Evolutionary conservation across 2,329 filamentous ascomycete genomes (phyloP).

Genomic region (Arthrobotrys sinensis): DNA sequence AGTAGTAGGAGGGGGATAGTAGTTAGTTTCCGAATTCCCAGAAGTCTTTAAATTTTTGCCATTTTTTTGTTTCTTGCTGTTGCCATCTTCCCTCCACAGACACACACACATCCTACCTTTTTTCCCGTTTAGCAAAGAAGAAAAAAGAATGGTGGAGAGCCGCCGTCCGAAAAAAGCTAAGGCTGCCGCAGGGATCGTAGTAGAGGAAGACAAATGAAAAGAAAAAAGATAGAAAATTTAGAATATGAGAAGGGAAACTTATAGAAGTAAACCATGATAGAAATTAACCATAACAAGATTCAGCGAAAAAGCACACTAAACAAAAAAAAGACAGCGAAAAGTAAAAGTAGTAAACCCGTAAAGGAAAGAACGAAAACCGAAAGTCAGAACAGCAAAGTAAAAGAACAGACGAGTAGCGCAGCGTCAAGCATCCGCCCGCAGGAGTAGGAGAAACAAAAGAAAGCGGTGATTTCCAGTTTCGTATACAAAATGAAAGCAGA

Average conservation of each 20-base stretch:
- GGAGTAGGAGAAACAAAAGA: background rate
- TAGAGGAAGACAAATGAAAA: slow-evolving; percentile 4
- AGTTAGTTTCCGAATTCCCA: background rate
- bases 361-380: background rate
- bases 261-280: slow-evolving; percentile 4
- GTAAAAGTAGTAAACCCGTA: slow-evolving; percentile 3
- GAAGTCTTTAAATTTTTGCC: background rate
- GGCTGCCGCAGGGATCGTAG: background rate
- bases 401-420: background rate
- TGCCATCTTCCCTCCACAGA: background rate
- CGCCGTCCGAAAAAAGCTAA: background rate
- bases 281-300: slow-evolving; percentile 11
- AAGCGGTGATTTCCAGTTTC: slow-evolving; percentile 42
- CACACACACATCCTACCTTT: background rate
- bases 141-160: background rate
- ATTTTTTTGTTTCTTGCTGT: background rate
- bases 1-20: background rate
- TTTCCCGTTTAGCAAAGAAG: background rate
- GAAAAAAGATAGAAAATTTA: background rate
- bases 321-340: background rate
- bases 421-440: slow-evolving; percentile 12
- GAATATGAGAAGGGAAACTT: background rate
- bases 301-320: slow-evolving; percentile 3
- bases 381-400: background rate
- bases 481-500: slow-evolving; percentile 23